Conservation (phyloP, 1,139 yeast genomes). For the Saccharomyces hybrid region DNA sequence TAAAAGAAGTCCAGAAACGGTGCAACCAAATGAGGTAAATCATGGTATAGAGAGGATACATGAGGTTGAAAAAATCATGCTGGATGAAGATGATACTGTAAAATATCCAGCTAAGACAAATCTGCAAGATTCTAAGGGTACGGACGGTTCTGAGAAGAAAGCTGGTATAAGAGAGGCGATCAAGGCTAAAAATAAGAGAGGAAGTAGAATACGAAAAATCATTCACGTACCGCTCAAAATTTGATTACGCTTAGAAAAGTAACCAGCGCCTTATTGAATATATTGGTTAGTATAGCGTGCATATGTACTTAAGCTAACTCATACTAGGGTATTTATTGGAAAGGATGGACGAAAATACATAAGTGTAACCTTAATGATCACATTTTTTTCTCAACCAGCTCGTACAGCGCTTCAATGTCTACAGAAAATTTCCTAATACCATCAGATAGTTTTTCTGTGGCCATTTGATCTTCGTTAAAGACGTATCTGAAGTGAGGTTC, state of each 20-base stretch:
- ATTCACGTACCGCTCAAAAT: constrained; percentile 2
- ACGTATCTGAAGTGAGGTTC: constrained; percentile 86
- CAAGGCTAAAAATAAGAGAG: neutral
- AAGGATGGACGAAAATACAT: neutral
- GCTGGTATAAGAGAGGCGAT: neutral
- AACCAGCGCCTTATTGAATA: neutral
- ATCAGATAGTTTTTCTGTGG: constrained; percentile 92
- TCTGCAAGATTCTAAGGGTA: neutral
- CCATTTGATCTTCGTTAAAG: constrained; percentile 95
- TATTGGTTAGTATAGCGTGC: neutral
- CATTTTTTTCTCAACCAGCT: constrained; percentile 65
- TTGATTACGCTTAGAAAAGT: neutral
- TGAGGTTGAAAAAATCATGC: neutral
- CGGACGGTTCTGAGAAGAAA: neutral
- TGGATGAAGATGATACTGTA: neutral
- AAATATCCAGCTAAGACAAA: neutral
- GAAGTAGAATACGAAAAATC: neutral
- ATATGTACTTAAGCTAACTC: neutral
- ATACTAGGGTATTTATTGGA: neutral
- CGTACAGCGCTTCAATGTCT: constrained; percentile 77
- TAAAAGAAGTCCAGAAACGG: neutral
- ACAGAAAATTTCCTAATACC: constrained; percentile 96
- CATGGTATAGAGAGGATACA: neutral
- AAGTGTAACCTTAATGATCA: constrained; percentile 27
- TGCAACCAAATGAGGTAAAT: no score